These are phyloP conservation scores for Begonia peltatifolia DNA, from an alignment of 306 rosid species.

Conservation along the genomic window DNA sequence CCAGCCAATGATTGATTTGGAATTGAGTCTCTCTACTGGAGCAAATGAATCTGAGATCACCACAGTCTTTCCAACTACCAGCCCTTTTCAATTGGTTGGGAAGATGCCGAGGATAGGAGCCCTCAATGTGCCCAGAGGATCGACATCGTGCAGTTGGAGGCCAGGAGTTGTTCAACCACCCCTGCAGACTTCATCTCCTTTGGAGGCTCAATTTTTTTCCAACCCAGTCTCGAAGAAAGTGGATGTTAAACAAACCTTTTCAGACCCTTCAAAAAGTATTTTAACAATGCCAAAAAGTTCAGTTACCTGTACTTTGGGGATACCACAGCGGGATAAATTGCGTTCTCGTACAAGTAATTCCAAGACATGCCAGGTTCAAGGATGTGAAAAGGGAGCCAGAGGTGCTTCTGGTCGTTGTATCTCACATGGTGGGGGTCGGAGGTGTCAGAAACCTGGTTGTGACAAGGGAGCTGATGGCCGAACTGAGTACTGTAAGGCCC, in stretches of 20 bases:
- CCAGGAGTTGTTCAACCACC: conserved; percentile 21
- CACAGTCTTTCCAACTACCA: conserved; percentile 26
- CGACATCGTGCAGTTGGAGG: conserved; percentile 50
- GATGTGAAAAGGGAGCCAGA: conserved; percentile 93
- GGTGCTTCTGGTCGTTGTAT: conserved; percentile 95
- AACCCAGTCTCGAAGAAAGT: conserved; percentile 28
- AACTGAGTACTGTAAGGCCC: conserved; percentile 93
- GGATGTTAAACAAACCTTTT: conserved; percentile 26
- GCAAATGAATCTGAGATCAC: conserved; percentile 63
- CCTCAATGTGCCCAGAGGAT: conserved; percentile 50
- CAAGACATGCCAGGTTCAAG: conserved; percentile 72
- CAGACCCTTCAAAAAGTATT: conserved; percentile 33
- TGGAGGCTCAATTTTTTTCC: conserved; percentile 22
- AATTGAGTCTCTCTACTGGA: conserved; percentile 69
- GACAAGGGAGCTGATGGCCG: conserved; percentile 96
- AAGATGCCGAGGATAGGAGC: conserved; percentile 29
- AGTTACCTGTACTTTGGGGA: conserved; percentile 57
- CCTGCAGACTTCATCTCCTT: conserved; percentile 17
- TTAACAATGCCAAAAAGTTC: conserved; percentile 55
- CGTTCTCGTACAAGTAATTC: conserved; percentile 42
- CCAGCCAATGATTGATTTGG: conserved; percentile 57
- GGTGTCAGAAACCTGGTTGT: conserved; percentile 89
- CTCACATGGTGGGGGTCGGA: conserved; percentile 92
- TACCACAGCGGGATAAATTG: conserved; percentile 39
- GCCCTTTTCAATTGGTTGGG: conserved; percentile 30